phyloP scores from a whole-genome alignment of 139 green algal genomes.

The Coccomyxa sp. region DNA sequence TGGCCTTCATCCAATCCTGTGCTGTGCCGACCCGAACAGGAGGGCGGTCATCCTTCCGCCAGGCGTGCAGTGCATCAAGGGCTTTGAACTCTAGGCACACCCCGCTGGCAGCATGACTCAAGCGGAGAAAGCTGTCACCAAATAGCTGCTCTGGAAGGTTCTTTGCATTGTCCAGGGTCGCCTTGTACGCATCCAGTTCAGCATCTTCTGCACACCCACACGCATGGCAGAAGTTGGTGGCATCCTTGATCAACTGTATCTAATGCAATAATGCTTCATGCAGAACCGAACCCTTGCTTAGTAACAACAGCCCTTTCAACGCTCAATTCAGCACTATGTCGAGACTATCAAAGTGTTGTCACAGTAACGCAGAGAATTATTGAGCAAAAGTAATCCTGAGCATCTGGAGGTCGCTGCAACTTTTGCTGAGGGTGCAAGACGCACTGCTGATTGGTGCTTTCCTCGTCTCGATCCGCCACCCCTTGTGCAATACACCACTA shows the following conservation, averaged over 20 bases:
- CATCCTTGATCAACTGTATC: neutral
- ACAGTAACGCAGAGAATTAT: neutral
- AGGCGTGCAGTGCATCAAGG: constrained; percentile 63
- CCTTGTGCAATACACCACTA: neutral
- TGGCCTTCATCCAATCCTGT: constrained; percentile 50
- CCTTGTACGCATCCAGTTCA: constrained; percentile 7
- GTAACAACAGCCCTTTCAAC: neutral
- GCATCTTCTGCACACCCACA: constrained; percentile 13
- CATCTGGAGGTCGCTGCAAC: neutral
- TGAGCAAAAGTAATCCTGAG: neutral
- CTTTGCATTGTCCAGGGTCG: constrained; percentile 22
- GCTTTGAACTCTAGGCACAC: constrained; percentile 60
- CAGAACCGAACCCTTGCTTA: too few species aligned
- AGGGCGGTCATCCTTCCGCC: constrained; percentile 50
- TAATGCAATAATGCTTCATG: neutral
- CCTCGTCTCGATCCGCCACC: constrained; percentile 21
- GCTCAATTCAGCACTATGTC: neutral
- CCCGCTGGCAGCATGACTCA: constrained; percentile 62
- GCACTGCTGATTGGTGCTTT: constrained; percentile 29
- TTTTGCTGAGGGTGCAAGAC: neutral
- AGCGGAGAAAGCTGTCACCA: constrained; percentile 41
- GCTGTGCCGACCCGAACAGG: constrained; percentile 56
- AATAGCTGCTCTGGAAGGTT: constrained; percentile 83
- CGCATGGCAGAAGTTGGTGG: too few species aligned
- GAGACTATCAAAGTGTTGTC: neutral